Conservation (phyloP, 495 filamentous ascomycete species). For the Hyaloscypha hepaticicola region DNA sequence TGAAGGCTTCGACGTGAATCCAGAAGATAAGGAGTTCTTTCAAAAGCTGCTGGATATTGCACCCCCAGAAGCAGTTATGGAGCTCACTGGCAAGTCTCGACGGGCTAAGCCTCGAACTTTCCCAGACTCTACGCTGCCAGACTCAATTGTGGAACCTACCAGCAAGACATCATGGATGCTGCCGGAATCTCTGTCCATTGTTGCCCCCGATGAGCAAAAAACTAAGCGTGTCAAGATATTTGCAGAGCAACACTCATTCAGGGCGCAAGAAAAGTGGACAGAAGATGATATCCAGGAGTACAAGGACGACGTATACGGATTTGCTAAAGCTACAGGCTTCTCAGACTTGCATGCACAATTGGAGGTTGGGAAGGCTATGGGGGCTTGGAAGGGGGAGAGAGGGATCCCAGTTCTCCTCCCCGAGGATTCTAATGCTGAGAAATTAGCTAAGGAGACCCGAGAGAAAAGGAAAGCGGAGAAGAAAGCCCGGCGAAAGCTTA, state of each 20-base stretch:
- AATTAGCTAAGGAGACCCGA: background rate
- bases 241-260: conserved; percentile 14
- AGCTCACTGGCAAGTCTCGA: conserved; percentile 8
- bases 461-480: conserved; percentile 8
- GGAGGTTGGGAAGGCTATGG: conserved; percentile 6
- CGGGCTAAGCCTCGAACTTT: background rate
- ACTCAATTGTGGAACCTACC: too few species aligned
- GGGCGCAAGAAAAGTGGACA: background rate
- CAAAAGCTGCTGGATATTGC: conserved; percentile 1
- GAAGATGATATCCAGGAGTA: conserved; percentile 20
- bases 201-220: background rate
- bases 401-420: background rate
- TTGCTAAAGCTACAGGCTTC: conserved; percentile 25
- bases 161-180: too few species aligned
- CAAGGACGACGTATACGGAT: conserved; percentile 31
- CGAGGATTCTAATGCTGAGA: background rate
- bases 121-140: background rate
- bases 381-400: conserved; percentile 3
- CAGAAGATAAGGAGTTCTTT: conserved; percentile 18
- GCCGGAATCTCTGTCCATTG: background rate
- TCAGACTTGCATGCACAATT: background rate
- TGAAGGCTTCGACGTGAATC: conserved; percentile 12
- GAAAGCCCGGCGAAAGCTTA: conserved; percentile 6
- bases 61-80: conserved; percentile 8
- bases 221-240: conserved; percentile 8